A percentile compares a stretch with the other conserved stretches of the same genome.
Evolutionary conservation across 2,329 filamentous ascomycete genomes (phyloP).

Genomic region (Hymenoscyphus fructigenus): DNA sequence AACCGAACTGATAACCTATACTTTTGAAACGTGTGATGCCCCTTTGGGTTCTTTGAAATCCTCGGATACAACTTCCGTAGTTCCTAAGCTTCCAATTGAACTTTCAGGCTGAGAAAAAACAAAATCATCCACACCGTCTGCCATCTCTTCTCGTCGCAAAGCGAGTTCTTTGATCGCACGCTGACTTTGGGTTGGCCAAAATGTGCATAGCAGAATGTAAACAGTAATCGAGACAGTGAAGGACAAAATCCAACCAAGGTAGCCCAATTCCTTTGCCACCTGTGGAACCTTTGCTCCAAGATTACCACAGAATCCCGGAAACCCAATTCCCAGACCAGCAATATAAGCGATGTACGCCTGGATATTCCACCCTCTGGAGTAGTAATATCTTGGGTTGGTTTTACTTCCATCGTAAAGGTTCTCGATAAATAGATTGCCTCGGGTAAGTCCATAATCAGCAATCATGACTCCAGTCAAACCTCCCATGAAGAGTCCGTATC

Average conservation of each 20-base stretch:
- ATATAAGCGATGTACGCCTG: slow-evolving; percentile 36
- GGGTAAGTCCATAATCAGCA: slow-evolving; percentile 35
- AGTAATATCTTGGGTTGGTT: slow-evolving; percentile 34
- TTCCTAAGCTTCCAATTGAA: neutral
- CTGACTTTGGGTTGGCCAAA: slow-evolving; percentile 38
- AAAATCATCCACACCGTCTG: neutral
- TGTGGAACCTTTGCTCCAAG: slow-evolving; percentile 31
- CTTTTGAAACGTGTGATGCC: neutral
- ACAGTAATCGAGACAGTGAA: slow-evolving; percentile 30
- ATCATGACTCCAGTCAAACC: slow-evolving; percentile 11
- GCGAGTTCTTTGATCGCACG: slow-evolving; percentile 31
- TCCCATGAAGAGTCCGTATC: slow-evolving; percentile 28
- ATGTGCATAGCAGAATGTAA: slow-evolving; percentile 34
- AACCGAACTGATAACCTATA: neutral
- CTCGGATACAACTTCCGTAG: neutral
- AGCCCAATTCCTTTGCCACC: slow-evolving; percentile 31
- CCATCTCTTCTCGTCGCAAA: slow-evolving; percentile 21
- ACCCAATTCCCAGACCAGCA: slow-evolving; percentile 31
- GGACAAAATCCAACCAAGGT: slow-evolving; percentile 35
- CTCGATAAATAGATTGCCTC: slow-evolving; percentile 32
- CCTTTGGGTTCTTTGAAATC: neutral
- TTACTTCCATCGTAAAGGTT: slow-evolving; percentile 31
- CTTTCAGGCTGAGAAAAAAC: neutral
- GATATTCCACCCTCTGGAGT: slow-evolving; percentile 33
- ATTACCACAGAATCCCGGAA: slow-evolving; percentile 34